Percentiles rank a stretch among this genome's conserved stretches.
Evolutionary conservation across 345 rosid species (phyloP).

Genomic region (Lepidium aucheri): DNA sequence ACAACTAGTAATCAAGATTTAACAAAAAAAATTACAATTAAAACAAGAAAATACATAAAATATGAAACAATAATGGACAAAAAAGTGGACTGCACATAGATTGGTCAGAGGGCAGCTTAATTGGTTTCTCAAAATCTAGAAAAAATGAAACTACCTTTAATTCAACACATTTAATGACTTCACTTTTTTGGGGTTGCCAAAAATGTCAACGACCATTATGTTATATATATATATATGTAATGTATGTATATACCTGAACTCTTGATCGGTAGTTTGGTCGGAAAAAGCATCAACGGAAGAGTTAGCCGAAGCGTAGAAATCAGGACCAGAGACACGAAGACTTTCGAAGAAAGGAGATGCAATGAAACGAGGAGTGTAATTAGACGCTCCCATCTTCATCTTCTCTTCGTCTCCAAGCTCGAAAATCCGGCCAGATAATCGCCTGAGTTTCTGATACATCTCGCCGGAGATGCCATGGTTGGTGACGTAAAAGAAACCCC

Average conservation of each 20-base stretch:
- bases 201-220: constrained; percentile 13
- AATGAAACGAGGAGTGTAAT: constrained; percentile 73
- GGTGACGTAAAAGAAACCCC: constrained; percentile 70
- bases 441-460: constrained; percentile 32
- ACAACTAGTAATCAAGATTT: neutral
- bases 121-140: neutral
- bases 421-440: constrained; percentile 40
- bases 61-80: neutral
- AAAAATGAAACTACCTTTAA: neutral
- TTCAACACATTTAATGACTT: constrained; percentile 15
- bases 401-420: constrained; percentile 39
- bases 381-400: constrained; percentile 52
- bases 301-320: constrained; percentile 50
- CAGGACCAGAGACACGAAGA: constrained; percentile 62
- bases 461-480: constrained; percentile 55
- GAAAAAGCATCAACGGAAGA: constrained; percentile 42
- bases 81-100: neutral
- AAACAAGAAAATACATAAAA: neutral
- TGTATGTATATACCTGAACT: constrained; percentile 42
- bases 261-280: constrained; percentile 26
- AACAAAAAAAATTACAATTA: neutral
- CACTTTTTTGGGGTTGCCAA: neutral
- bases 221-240: neutral
- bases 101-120: neutral
- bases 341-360: constrained; percentile 90